These are phyloP conservation scores for Amanita pallidorosea DNA, from an alignment of 768 basidiomycete species.

Conservation along the genomic window DNA sequence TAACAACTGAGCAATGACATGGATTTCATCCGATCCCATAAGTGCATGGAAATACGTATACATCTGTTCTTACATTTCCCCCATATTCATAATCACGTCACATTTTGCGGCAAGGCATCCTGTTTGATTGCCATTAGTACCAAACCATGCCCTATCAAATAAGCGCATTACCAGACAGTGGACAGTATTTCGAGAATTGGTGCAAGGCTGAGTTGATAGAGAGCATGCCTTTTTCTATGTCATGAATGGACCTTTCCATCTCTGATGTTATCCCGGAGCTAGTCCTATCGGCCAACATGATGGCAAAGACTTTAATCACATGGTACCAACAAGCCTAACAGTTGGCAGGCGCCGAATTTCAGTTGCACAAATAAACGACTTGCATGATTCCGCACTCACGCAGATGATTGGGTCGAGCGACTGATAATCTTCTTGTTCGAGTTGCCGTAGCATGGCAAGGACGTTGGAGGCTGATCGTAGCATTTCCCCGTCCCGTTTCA, in stretches of 20 bases:
- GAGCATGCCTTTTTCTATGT: conserved; percentile 1
- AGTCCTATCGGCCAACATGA: conserved; percentile 11
- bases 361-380: neutral
- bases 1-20: neutral
- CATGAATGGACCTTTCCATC: neutral
- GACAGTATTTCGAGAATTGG: conserved; percentile 5
- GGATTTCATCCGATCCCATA: neutral
- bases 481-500: neutral
- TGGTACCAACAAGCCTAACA: conserved; percentile 18
- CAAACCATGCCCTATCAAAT: neutral
- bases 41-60: neutral
- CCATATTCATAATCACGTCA: neutral
- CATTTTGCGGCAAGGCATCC: conserved; percentile 2
- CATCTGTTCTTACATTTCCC: neutral
- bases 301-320: conserved; percentile 12
- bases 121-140: neutral
- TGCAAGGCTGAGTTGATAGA: conserved; percentile 4
- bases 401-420: conserved; percentile 43
- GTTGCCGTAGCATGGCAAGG: conserved; percentile 32
- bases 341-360: neutral
- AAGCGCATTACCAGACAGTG: conserved; percentile 1
- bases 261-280: conserved; percentile 1
- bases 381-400: conserved; percentile 22
- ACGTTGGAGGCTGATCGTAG: conserved; percentile 11
- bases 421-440: conserved; percentile 39